Evolutionary conservation across 805 yeast genomes (phyloP).

Genomic region (Lachancea sp.): DNA sequence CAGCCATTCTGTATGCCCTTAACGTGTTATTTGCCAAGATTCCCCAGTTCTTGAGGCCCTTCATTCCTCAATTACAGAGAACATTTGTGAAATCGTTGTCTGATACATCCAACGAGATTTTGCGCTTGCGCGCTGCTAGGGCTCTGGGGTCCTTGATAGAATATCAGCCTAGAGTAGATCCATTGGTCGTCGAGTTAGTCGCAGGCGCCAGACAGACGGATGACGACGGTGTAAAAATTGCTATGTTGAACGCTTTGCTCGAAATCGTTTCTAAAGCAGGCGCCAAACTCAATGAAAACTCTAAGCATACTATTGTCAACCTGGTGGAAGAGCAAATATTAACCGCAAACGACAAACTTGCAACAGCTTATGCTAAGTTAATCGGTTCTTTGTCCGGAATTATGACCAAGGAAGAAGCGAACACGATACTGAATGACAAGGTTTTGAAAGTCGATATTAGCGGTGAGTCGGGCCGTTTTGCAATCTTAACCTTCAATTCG

Average conservation of each 20-base stretch:
- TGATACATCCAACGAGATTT: slow-evolving; percentile 64
- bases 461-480: slow-evolving; percentile 49
- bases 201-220: slow-evolving; percentile 61
- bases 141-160: slow-evolving; percentile 85
- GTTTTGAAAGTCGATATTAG: slow-evolving; percentile 43
- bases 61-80: slow-evolving; percentile 94
- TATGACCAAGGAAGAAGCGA: slow-evolving; percentile 57
- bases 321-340: slow-evolving; percentile 68
- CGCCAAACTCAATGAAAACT: slow-evolving; percentile 61
- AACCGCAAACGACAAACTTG: slow-evolving; percentile 50
- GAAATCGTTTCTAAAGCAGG: slow-evolving; percentile 83
- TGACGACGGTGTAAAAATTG: slow-evolving; percentile 69
- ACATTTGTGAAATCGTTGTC: slow-evolving; percentile 89
- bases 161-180: slow-evolving; percentile 90
- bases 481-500: slow-evolving; percentile 68
- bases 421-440: slow-evolving; percentile 50
- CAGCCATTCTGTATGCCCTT: slow-evolving; percentile 85
- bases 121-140: slow-evolving; percentile 79
- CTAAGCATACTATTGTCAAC: slow-evolving; percentile 60
- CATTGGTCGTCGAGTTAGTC: slow-evolving; percentile 77
- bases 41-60: slow-evolving; percentile 88
- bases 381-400: slow-evolving; percentile 72
- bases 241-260: slow-evolving; percentile 77
- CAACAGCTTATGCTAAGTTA: slow-evolving; percentile 70
- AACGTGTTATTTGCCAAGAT: slow-evolving; percentile 71